A percentile compares a stretch with the other conserved stretches of the same genome.
phyloP scores from a whole-genome alignment of 2,329 filamentous ascomycete species.

The Lasiodiplodia gonubiensis region DNA sequence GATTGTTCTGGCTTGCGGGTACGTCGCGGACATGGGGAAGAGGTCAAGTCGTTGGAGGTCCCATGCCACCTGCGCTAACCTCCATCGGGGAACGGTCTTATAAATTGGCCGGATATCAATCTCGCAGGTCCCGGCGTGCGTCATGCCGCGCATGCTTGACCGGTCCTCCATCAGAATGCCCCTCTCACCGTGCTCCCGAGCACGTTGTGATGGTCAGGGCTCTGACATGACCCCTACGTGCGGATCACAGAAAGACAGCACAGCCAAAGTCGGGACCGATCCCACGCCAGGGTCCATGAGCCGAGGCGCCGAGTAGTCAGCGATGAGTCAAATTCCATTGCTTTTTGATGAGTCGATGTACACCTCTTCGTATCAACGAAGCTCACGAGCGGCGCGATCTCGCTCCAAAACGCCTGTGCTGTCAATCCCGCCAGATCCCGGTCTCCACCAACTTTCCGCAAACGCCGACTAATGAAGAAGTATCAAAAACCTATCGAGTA shows the following conservation, averaged over 20 bases:
- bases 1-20: constrained; percentile 19
- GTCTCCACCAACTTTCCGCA: neutral
- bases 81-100: constrained; percentile 26
- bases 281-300: constrained; percentile 13
- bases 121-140: constrained; percentile 21
- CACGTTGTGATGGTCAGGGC: constrained; percentile 1
- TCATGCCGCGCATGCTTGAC: constrained; percentile 16
- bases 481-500: neutral
- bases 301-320: constrained; percentile 8
- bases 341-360: neutral
- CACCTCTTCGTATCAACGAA: constrained; percentile 4
- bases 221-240: neutral
- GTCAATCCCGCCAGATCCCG: constrained; percentile 12
- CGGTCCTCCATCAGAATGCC: constrained; percentile 10
- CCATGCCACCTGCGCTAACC: constrained; percentile 20
- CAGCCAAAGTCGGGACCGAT: constrained; percentile 8
- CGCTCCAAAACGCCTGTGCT: constrained; percentile 24
- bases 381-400: neutral
- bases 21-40: constrained; percentile 29
- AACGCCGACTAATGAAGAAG: constrained; percentile 4
- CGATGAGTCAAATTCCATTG: constrained; percentile 4
- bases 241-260: constrained; percentile 1
- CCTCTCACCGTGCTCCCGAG: constrained; percentile 8
- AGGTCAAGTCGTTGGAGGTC: constrained; percentile 28
- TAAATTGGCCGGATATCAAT: constrained; percentile 28